These are phyloP conservation scores for Esteya vermicola DNA, from an alignment of 2,329 filamentous ascomycete species.

Conservation along the genomic window DNA sequence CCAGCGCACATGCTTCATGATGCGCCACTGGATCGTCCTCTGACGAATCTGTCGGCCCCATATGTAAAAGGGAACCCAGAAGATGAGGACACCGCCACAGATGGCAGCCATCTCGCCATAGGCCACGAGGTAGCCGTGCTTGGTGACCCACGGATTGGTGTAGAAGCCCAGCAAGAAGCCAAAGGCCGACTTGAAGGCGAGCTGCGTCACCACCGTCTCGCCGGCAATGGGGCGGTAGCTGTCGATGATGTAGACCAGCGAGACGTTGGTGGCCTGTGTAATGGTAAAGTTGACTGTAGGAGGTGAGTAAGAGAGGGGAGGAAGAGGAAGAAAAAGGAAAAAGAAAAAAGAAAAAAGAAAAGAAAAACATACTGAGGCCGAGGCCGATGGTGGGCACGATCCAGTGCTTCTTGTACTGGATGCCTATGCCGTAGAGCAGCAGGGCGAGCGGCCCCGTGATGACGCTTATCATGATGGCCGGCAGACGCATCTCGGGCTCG, in stretches of 20 bases:
- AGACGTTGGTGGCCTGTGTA: constrained; percentile 9
- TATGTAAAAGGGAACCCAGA: constrained; percentile 35
- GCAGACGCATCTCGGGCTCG: constrained; percentile 42
- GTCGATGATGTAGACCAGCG: constrained; percentile 31
- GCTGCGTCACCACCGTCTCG: constrained; percentile 36
- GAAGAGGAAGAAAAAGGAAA: not conserved
- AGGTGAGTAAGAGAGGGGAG: not conserved
- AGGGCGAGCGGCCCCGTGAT: constrained; percentile 32
- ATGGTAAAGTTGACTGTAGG: constrained; percentile 29
- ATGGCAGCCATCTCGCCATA: constrained; percentile 46
- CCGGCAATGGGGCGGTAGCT: constrained; percentile 42
- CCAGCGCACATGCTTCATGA: constrained; percentile 33
- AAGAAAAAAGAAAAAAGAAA: not conserved
- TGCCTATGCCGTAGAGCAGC: constrained; percentile 31
- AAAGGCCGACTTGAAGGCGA: constrained; percentile 41
- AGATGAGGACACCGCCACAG: constrained; percentile 27
- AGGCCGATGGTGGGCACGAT: constrained; percentile 41
- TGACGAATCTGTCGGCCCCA: constrained; percentile 35
- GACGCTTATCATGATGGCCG: constrained; percentile 34
- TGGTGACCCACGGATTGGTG: constrained; percentile 41
- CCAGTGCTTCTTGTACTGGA: constrained; percentile 33
- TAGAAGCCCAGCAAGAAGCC: constrained; percentile 46
- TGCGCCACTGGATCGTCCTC: constrained; percentile 30
- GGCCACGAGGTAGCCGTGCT: constrained; percentile 32
- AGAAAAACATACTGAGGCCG: constrained; percentile 24